Base-by-base conservation (phyloP, 768 basidiomycete genomes). In the Serendipita sp. region DNA sequence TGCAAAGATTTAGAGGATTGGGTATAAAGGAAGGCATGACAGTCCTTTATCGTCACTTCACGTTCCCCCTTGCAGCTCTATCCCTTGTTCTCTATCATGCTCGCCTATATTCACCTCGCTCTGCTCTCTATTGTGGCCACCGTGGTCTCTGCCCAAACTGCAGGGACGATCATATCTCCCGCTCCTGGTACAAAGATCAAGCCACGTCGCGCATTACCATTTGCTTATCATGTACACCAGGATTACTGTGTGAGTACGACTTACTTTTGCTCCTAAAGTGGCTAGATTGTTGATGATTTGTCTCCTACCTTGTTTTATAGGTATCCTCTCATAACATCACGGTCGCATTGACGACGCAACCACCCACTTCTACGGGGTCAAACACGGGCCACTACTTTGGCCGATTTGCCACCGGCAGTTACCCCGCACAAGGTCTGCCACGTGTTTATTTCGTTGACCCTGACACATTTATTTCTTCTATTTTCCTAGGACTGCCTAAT, bases 371-470 rank as follows among this genome's bases (percentile, higher is more conserved):
- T 2, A 66, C 74, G 48, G 68, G 73, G 35, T 75, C 74, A 63
- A 74, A 73, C 34, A 73, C 69, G 36, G 78, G 78, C 2, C 73
- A 76, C 66, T 79, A 73, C 70, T 78, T 80, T 67, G 80, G 80
- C 11, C 71, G 75, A 10, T 80, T 74, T 68, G 73, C 78, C 32
- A 73, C 73, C 34, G 71, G 74, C 30, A 80, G 78, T 66, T 80
- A 76, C 66, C 78, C 78, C 48, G 72, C 68, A 38, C 15, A 63
- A 54, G 36, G 46, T 63, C 13, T 30, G 28, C 18, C 15, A 28
- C 2, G 23, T 23, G 23, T 23, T 23, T 23, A 23, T 23, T 23
- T 23, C 44, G 47, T 18, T 23, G 30, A 8, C 2, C 1, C 18
- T 62, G 34, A 35, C n/a, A 62, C 58, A 8, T 5, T 52, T 44